Base-by-base conservation (phyloP, 352 stramenopile species). In the Globisporangium cylindrosporum region DNA sequence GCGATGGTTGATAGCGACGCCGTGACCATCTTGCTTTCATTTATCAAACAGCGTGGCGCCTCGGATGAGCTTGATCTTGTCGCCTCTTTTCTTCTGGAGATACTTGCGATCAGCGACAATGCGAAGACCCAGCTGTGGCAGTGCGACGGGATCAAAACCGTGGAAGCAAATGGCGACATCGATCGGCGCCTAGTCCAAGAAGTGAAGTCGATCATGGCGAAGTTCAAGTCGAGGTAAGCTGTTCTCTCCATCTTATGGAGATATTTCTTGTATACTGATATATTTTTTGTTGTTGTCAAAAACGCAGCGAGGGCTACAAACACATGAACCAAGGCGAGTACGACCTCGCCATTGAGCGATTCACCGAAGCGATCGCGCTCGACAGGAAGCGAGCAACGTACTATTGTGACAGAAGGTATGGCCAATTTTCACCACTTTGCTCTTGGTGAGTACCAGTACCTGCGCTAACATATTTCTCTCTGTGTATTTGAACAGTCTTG, bases 311-410 rank as follows among this genome's bases (percentile, higher is more conserved):
- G 81, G 95, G 95, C 41, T 97, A 97, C 70, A 84, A 82, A 46
- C 94, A 93, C 72, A 92, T 98, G 59, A 95, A 97, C 70, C 72
- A 83, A 29, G 89, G 90, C 12, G 86, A 98, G 66, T 98, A 95
- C 71, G 77, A 78, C 7, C 66, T 91, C 14, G 95, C 95, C 25
- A 97, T 98, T 59, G 85, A 87, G 41, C 97, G 97, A 56, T 98
- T 98, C 75, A 94, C 93, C 4, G 90, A 97, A 53, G 95, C 95
- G 4, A 98, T 97, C 38, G 70, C 77, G 1, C 73, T 98, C 22
- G 94, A 98, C 71, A 65, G 83, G 14, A 94, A 80, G 32, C 89
- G 95, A 32, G 88, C 91, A 4, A 90, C 91, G 20, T 98, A 98
- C 73, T 98, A 95, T 75, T 94, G 80, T 38, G 97, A 98, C 77